Conservation (phyloP, 805 yeast genomes). For the Metschnikowia shivogae region DNA sequence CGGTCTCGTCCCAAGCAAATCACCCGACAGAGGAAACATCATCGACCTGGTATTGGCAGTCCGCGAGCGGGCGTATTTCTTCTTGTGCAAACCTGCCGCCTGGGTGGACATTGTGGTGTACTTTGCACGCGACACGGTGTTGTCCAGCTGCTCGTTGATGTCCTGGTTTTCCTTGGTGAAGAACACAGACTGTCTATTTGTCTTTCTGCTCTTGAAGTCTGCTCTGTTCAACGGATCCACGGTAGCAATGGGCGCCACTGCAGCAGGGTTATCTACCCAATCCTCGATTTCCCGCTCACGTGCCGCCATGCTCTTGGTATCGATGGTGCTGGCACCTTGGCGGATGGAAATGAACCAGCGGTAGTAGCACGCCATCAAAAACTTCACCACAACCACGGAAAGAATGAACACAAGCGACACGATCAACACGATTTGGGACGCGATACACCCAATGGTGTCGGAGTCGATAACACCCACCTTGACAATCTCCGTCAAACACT, state of each 20-base stretch:
- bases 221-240: constrained; percentile 54
- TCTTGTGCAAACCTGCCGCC: constrained; percentile 34
- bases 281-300: constrained; percentile 70
- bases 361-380: constrained; percentile 82
- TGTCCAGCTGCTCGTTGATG: constrained; percentile 24
- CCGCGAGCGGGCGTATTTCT: constrained; percentile 13
- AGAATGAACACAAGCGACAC: constrained; percentile 81
- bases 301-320: constrained; percentile 55
- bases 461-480: constrained; percentile 89
- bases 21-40: constrained; percentile 25
- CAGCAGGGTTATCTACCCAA: constrained; percentile 66
- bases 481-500: constrained; percentile 78
- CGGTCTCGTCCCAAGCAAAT: constrained; percentile 27
- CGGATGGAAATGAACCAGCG: constrained; percentile 64
- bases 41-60: constrained; percentile 15
- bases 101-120: constrained; percentile 68
- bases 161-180: constrained; percentile 24
- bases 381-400: constrained; percentile 72
- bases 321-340: constrained; percentile 74
- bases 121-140: constrained; percentile 36
- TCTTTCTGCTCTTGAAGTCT: constrained; percentile 33
- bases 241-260: constrained; percentile 31
- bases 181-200: constrained; percentile 41
- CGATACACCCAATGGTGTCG: constrained; percentile 89
- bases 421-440: constrained; percentile 77